phyloP scores from a whole-genome alignment of 345 rosid genomes.

The Ricinus communis region DNA sequence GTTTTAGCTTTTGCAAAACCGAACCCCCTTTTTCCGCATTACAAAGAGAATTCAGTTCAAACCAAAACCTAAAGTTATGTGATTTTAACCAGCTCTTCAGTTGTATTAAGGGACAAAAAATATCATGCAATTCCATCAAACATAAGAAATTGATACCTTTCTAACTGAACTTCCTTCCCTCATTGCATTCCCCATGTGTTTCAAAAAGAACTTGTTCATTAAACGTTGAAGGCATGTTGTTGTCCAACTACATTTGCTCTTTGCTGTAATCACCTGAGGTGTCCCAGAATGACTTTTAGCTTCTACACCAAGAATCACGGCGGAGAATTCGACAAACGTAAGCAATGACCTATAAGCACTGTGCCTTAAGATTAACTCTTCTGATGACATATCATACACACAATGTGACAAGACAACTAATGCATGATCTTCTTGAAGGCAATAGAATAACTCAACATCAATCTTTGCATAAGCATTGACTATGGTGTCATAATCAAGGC shows the following conservation, averaged over 20 bases:
- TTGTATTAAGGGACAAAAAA: not conserved
- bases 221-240: slow-evolving; percentile 40
- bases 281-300: slow-evolving; percentile 23
- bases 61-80: not conserved
- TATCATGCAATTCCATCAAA: not conserved
- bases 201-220: slow-evolving; percentile 64
- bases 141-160: slow-evolving; percentile 50
- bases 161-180: slow-evolving; percentile 50
- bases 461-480: slow-evolving; percentile 66
- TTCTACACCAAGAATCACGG: slow-evolving; percentile 43
- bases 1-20: not conserved
- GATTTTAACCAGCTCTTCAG: not conserved
- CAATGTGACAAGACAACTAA: slow-evolving; percentile 74
- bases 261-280: slow-evolving; percentile 32
- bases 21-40: not conserved
- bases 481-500: slow-evolving; percentile 76
- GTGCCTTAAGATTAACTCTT: slow-evolving; percentile 65
- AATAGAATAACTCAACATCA: slow-evolving; percentile 45
- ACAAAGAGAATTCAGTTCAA: not conserved
- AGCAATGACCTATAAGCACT: slow-evolving; percentile 70
- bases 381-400: slow-evolving; percentile 71
- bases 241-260: slow-evolving; percentile 55
- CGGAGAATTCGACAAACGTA: slow-evolving; percentile 71
- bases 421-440: slow-evolving; percentile 53
- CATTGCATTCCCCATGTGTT: slow-evolving; percentile 66